Conservation (phyloP, 306 rosid genomes). For the Fragaria vesca region DNA sequence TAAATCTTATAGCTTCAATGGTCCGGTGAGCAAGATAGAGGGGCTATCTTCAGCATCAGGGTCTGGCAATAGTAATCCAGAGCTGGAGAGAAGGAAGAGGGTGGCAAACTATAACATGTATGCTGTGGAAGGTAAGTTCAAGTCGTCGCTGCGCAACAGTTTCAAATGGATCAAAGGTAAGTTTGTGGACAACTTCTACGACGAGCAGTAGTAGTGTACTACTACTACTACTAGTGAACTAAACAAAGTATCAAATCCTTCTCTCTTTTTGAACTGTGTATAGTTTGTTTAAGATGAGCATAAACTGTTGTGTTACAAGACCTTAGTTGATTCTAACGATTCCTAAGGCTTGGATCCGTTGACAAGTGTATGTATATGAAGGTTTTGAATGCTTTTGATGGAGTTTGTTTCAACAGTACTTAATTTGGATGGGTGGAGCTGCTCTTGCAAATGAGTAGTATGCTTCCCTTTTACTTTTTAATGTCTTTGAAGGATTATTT, state of each 20-base stretch:
- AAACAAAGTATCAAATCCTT: neutral
- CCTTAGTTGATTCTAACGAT: neutral
- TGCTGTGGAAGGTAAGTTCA: conserved; percentile 55
- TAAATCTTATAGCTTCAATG: conserved; percentile 57
- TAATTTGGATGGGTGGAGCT: neutral
- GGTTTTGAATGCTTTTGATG: conserved; percentile 1
- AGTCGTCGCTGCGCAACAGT: conserved; percentile 53
- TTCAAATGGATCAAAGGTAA: conserved; percentile 73
- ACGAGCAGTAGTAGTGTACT: conserved; percentile 12
- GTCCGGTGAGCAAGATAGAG: conserved; percentile 35
- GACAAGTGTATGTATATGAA: neutral
- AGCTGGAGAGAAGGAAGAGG: conserved; percentile 55
- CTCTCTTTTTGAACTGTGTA: conserved; percentile 1
- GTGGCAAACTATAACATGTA: conserved; percentile 57
- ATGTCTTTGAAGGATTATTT: neutral
- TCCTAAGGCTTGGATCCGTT: conserved; percentile 1
- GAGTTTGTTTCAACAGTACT: neutral
- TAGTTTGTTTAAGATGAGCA: conserved; percentile 1
- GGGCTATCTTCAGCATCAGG: conserved; percentile 22
- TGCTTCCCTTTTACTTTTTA: neutral
- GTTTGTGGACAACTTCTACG: conserved; percentile 37
- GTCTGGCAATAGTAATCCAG: conserved; percentile 36
- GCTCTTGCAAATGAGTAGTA: neutral
- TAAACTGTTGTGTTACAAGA: neutral
- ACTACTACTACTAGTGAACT: neutral